Evolutionary conservation across 1,139 yeast species (phyloP).

Genomic region (Debaryomycetaceae sp.): DNA sequence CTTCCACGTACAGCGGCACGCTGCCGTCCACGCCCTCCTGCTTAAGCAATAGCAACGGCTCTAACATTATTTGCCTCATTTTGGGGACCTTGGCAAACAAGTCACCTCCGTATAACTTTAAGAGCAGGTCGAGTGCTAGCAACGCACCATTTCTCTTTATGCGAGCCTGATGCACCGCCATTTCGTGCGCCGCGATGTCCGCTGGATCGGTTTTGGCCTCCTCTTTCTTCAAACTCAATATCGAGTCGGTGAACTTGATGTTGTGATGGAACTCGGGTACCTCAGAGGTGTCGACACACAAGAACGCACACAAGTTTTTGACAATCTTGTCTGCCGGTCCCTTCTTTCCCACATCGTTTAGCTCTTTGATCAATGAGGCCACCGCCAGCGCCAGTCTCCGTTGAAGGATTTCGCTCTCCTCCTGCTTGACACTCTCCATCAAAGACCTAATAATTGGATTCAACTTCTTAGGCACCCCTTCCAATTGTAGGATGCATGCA

Average conservation of each 20-base stretch:
- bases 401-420: slow-evolving; percentile 65
- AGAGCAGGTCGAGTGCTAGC: slow-evolving; percentile 57
- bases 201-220: slow-evolving; percentile 68
- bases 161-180: slow-evolving; percentile 66
- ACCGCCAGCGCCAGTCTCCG: slow-evolving; percentile 67
- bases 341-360: slow-evolving; percentile 47
- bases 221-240: slow-evolving; percentile 76
- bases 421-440: slow-evolving; percentile 89
- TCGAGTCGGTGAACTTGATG: slow-evolving; percentile 48
- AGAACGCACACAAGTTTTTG: slow-evolving; percentile 85
- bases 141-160: slow-evolving; percentile 83
- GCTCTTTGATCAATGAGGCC: slow-evolving; percentile 55
- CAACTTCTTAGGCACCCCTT: slow-evolving; percentile 75
- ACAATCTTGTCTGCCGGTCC: slow-evolving; percentile 85
- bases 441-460: slow-evolving; percentile 85
- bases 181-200: slow-evolving; percentile 60
- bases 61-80: slow-evolving; percentile 62
- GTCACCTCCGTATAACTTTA: slow-evolving; percentile 45
- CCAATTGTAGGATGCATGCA: slow-evolving; percentile 60
- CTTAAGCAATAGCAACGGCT: slow-evolving; percentile 43
- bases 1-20: slow-evolving; percentile 36
- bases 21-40: slow-evolving; percentile 27
- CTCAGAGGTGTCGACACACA: slow-evolving; percentile 93
- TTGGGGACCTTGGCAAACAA: slow-evolving; percentile 66
- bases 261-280: slow-evolving; percentile 89